These are phyloP conservation scores for Clavispora asparagi DNA, from an alignment of 805 yeast genomes.

Conservation along the genomic window DNA sequence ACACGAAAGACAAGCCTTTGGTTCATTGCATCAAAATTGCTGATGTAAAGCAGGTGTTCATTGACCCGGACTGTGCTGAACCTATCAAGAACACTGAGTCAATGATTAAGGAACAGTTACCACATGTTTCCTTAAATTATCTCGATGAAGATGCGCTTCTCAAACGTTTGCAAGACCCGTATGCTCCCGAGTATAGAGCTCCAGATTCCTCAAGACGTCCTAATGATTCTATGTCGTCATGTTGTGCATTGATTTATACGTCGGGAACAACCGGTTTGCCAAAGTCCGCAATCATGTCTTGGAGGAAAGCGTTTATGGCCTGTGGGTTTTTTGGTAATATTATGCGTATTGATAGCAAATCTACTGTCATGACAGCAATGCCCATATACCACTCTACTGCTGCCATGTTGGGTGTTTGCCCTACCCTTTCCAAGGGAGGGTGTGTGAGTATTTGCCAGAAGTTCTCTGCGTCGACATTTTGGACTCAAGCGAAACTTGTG, in stretches of 20 bases:
- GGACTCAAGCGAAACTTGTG: slow-evolving; percentile 78
- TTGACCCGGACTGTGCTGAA: slow-evolving; percentile 64
- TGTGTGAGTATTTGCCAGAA: slow-evolving; percentile 73
- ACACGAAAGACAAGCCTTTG: slow-evolving; percentile 65
- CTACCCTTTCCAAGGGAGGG: slow-evolving; percentile 59
- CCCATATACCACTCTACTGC: slow-evolving; percentile 96
- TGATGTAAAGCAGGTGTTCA: slow-evolving; percentile 57
- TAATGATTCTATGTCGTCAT: slow-evolving; percentile 50
- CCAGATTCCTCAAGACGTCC: slow-evolving; percentile 55
- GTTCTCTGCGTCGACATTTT: slow-evolving; percentile 77
- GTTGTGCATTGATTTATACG: slow-evolving; percentile 76
- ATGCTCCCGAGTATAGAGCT: slow-evolving; percentile 49
- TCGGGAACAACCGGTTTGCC: slow-evolving; percentile 96
- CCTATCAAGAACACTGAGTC: slow-evolving; percentile 48
- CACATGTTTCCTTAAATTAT: slow-evolving; percentile 39
- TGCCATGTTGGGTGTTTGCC: slow-evolving; percentile 76
- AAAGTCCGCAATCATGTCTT: slow-evolving; percentile 87
- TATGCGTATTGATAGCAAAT: slow-evolving; percentile 48
- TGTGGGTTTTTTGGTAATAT: slow-evolving; percentile 64
- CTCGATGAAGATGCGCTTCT: slow-evolving; percentile 48
- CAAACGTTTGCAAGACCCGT: slow-evolving; percentile 33
- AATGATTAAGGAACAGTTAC: slow-evolving; percentile 31
- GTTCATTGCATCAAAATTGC: slow-evolving; percentile 76
- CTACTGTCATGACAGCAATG: slow-evolving; percentile 83
- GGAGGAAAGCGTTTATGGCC: slow-evolving; percentile 80